Evolutionary conservation across 345 rosid species (phyloP), one percentile per base, ranked within the genome.

Genomic region (Brassica napus): DNA sequence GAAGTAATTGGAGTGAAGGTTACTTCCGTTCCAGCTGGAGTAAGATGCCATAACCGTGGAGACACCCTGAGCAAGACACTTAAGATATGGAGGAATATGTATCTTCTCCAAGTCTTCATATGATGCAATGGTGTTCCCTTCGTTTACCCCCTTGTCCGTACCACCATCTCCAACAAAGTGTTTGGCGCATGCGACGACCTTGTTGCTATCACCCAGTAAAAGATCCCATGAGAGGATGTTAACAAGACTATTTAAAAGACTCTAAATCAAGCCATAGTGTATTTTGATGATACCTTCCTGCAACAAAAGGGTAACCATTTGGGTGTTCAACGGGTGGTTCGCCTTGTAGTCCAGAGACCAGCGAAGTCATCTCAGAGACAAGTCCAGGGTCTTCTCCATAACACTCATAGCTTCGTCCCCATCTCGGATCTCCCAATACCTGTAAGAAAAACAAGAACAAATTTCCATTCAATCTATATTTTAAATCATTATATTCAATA

Each of bases 111-210:
- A 85, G 44, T 89, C 95, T 68, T 88, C 90, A 32, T 84, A 92
- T 39, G 97, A 84, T 3, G 70, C 74, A 23, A 85, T 35, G 24
- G 97, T 89, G 83, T 92, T 86, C 77, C 97, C 98, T 85, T 92
- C 97, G 71, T 94, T 94, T 73, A 79, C 37, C 26, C 97, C 98
- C 63, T 72, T 77, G 32, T 89, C 86, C 0, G 98, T 94, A 58
- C 98, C 97, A 61, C 97, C 97, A 83, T 94, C 97, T 84, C 97
- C 98, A 72, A 91, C 98, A 85, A 94, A 94, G 85, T 94, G 98
- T 80, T 94, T 92, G 44, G 95, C 97, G 57, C 97, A 94, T 4
- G 98, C 97, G n/a, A 59, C 84, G 0, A 94, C 88, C 31, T 91
- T 89, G 74, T 89, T 83, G 65, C 97, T 94, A 58, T 39, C 5